phyloP scores from a whole-genome alignment of 2,329 filamentous ascomycete species.

The Lojkania enalia region DNA sequence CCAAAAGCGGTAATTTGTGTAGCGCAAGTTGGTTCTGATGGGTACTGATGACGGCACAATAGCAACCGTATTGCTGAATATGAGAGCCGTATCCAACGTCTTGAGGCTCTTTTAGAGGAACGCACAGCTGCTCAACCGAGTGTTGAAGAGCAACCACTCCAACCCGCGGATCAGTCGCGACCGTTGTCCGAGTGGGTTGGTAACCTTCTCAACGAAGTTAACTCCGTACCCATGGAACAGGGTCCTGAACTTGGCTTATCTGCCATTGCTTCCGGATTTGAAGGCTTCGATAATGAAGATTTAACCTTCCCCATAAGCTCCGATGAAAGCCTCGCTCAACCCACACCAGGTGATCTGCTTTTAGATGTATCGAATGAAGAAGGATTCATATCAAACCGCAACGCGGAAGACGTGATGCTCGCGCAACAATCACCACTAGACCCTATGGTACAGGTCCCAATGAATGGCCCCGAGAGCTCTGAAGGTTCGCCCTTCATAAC shows the following conservation, averaged over 20 bases:
- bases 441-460: background rate
- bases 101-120: constrained; percentile 29
- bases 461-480: background rate
- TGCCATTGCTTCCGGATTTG: background rate
- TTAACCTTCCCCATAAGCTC: background rate
- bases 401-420: background rate
- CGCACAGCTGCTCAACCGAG: constrained; percentile 25
- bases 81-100: constrained; percentile 26
- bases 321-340: background rate
- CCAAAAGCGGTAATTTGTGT: constrained; percentile 21
- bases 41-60: background rate
- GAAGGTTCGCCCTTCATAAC: constrained; percentile 1
- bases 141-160: constrained; percentile 19
- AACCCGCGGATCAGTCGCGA: constrained; percentile 15
- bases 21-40: background rate
- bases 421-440: background rate
- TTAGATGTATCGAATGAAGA: background rate
- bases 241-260: background rate
- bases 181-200: constrained; percentile 23
- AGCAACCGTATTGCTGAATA: constrained; percentile 29
- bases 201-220: constrained; percentile 24
- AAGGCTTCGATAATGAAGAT: background rate
- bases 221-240: background rate
- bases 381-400: background rate
- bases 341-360: background rate